Base-by-base conservation (phyloP, 345 rosid species). In the Aquilaria yunnanensis region DNA sequence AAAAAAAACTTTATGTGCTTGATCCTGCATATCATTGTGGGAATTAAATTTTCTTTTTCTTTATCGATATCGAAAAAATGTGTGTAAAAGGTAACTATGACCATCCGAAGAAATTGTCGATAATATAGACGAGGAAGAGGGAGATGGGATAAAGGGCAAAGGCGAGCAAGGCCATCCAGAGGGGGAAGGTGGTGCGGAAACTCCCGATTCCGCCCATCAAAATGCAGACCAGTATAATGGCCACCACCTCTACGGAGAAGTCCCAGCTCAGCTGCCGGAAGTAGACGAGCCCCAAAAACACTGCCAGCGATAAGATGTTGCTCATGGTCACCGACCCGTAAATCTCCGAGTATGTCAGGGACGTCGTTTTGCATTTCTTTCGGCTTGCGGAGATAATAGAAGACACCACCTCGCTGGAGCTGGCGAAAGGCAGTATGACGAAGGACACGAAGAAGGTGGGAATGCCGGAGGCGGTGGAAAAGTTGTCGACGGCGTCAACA, bases 311-410 rank as follows among this genome's bases (percentile, higher is more conserved):
- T n/a, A 61, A 45, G 16, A 61, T 49, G 47, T 61, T 61, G 10
- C 64, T 61, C 81, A 80, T 80, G 5, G 88, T 83, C 52, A 74
- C 85, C 5, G 88, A 77, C 14, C 81, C 81, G 51, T 83, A 83
- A 47, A 83, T 68, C 80, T 74, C 79, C 6, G 81, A 80, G 53
- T 69, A 77, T 57, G 81, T 74, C 53, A 80, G 62, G 1, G 81
- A 77, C 30, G 84, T 62, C 7, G 77, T 67, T 37, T 50, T 77
- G 3, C 47, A 9, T 64, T 73, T 67, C 73, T 80, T 80, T 9
- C 73, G 77, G 64, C 75, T 34, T 10, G 79, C 71, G 23, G 77
- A 77, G 23, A 49, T 71, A 10, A 74, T 60, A 14, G 79, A 67
- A 6, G 84, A 77, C n/a, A 77, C 75, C 30, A 65, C 70, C 64